A percentile compares a stretch with the other conserved stretches of the same genome.
phyloP scores from a whole-genome alignment of 2,329 filamentous ascomycete species.

The Microdochium trichocladiopsis region DNA sequence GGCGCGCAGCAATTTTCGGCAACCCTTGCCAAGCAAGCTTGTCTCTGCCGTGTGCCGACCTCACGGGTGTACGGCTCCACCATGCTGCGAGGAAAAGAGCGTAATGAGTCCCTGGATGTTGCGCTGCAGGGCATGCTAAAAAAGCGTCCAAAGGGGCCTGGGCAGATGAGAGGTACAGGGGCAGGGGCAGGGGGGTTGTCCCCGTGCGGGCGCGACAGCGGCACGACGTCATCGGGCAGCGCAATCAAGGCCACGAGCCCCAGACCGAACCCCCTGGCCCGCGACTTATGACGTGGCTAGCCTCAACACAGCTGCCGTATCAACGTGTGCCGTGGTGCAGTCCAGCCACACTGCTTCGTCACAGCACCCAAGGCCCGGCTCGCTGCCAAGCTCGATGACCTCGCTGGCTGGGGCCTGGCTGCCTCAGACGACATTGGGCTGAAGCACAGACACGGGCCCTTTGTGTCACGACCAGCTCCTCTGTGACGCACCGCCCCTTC shows the following conservation, averaged over 20 bases:
- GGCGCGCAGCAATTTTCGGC: too few species aligned
- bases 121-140: too few species aligned
- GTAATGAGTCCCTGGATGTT: too few species aligned
- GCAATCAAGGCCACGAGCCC: neutral
- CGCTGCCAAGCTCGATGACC: neutral
- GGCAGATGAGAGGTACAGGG: neutral
- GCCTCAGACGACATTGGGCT: neutral
- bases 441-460: neutral
- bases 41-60: neutral
- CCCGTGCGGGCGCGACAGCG: neutral
- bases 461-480: neutral
- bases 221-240: neutral
- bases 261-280: neutral
- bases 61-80: too few species aligned
- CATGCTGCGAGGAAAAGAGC: too few species aligned
- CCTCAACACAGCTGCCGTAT: neutral
- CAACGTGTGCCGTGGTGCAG: neutral
- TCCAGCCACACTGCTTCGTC: neutral
- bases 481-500: too few species aligned
- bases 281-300: neutral
- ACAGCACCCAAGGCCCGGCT: neutral
- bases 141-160: too few species aligned
- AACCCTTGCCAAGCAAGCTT: neutral
- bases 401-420: neutral
- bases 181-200: neutral